Evolutionary conservation across 129 eudicot genomes (phyloP).

Genomic region (Saposhnikovia divaricata): DNA sequence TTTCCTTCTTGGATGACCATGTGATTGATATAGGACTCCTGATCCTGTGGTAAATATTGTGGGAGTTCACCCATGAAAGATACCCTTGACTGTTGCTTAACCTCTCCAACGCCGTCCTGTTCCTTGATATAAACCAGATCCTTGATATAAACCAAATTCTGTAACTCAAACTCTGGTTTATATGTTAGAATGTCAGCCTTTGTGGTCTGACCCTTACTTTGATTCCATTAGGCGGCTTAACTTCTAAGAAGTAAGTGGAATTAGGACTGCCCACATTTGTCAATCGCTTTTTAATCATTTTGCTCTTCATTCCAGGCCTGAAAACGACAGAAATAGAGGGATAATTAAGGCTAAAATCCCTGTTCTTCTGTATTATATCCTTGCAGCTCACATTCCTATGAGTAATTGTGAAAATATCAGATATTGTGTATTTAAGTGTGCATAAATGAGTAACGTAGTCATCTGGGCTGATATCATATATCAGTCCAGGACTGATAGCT

Average conservation of each 20-base stretch:
- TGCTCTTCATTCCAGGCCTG: conserved; percentile 39
- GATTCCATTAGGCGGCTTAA: conserved; percentile 74
- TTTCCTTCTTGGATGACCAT: conserved; percentile 38
- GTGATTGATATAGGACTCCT: conserved; percentile 74
- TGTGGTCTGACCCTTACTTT: conserved; percentile 61
- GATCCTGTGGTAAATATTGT: conserved; percentile 35
- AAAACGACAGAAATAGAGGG: conserved; percentile 79
- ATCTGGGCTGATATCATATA: conserved; percentile 66
- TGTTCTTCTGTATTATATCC: conserved; percentile 40
- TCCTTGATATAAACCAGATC: no score
- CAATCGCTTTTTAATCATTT: conserved; percentile 52
- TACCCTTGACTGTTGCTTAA: conserved; percentile 45
- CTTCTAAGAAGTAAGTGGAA: conserved; percentile 57
- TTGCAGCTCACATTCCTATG: conserved; percentile 83
- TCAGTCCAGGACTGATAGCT: conserved; percentile 74
- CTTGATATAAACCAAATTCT: conserved; percentile 66
- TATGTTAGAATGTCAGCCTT: conserved; percentile 35
- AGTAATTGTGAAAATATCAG: conserved; percentile 69
- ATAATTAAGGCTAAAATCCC: conserved; percentile 78
- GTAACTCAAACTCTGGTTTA: conserved; percentile 54
- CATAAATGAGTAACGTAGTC: conserved; percentile 83
- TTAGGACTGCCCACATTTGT: conserved; percentile 81
- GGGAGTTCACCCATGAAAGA: conserved; percentile 53
- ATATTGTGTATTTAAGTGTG: conserved; percentile 41
- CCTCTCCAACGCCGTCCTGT: conserved; percentile 17